phyloP scores from a whole-genome alignment of 306 rosid genomes.

The Ormosia semicastrata region DNA sequence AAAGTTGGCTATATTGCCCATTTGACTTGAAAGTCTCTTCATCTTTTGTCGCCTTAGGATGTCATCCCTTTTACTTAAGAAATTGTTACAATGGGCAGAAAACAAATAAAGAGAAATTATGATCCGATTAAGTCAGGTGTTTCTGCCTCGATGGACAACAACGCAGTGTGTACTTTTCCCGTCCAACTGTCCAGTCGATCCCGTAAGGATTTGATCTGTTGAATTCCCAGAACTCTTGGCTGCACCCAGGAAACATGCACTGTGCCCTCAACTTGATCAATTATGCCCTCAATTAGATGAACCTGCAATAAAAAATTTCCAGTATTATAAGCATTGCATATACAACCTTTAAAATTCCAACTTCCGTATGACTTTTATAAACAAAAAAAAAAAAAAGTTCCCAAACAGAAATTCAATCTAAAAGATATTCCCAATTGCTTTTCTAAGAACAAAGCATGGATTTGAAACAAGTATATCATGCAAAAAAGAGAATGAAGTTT shows the following conservation, averaged over 20 bases:
- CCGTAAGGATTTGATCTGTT: slow-evolving; percentile 82
- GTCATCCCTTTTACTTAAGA: slow-evolving; percentile 34
- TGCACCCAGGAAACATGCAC: slow-evolving; percentile 99
- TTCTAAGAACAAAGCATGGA: not conserved
- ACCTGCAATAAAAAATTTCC: slow-evolving; percentile 51
- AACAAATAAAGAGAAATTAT: slow-evolving; percentile 39
- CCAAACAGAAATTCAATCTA: not conserved
- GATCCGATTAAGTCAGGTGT: slow-evolving; percentile 95
- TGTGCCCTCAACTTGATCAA: slow-evolving; percentile 93
- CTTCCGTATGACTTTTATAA: not conserved
- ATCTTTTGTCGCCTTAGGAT: slow-evolving; percentile 37
- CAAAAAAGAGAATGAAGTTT: not conserved
- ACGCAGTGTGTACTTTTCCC: slow-evolving; percentile 79
- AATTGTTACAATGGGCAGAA: slow-evolving; percentile 56
- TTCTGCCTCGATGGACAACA: slow-evolving; percentile 94
- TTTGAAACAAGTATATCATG: not conserved
- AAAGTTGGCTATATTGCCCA: slow-evolving; percentile 48
- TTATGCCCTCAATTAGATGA: slow-evolving; percentile 96
- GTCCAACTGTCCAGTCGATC: slow-evolving; percentile 85
- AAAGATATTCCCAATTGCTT: not conserved
- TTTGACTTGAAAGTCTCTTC: slow-evolving; percentile 34
- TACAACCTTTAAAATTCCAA: not conserved
- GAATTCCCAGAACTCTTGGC: slow-evolving; percentile 92
- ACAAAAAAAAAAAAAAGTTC: not conserved
- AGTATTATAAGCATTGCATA: not conserved